Conservation (phyloP, 1,284 basidiomycete species). For the Malassezia psittaci region DNA sequence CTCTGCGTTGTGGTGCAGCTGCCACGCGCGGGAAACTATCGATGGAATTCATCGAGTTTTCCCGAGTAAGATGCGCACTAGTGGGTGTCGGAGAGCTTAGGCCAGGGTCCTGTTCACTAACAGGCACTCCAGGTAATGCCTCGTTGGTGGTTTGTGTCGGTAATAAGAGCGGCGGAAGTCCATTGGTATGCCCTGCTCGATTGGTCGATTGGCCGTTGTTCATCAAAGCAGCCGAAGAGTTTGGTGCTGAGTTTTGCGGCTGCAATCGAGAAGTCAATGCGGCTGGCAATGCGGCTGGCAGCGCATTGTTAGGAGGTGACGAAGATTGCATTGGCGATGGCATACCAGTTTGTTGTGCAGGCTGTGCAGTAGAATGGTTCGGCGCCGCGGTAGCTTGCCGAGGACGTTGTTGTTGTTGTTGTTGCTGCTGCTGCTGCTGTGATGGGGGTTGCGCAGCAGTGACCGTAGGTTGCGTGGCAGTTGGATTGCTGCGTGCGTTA, state of each 20-base stretch:
- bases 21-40: constrained; percentile 7
- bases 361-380: no score
- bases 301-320: no score
- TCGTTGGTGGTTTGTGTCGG: constrained; percentile 2
- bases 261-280: background rate
- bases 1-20: background rate
- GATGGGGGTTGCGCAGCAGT: no score
- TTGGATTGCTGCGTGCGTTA: no score
- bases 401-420: no score
- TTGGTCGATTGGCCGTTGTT: background rate
- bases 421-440: no score
- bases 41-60: constrained; percentile 7
- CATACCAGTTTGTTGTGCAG: no score
- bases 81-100: constrained; percentile 1
- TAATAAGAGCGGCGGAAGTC: constrained; percentile 5
- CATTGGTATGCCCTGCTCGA: no score
- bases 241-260: background rate
- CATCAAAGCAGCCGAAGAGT: background rate
- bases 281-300: background rate
- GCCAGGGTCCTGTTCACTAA: constrained; percentile 8
- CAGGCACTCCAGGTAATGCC: background rate
- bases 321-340: no score
- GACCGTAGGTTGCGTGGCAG: no score
- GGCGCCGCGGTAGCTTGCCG: no score
- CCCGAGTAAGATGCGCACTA: constrained; percentile 10